phyloP scores from a whole-genome alignment of 2,329 filamentous ascomycete species.

The Fusarium citri region DNA sequence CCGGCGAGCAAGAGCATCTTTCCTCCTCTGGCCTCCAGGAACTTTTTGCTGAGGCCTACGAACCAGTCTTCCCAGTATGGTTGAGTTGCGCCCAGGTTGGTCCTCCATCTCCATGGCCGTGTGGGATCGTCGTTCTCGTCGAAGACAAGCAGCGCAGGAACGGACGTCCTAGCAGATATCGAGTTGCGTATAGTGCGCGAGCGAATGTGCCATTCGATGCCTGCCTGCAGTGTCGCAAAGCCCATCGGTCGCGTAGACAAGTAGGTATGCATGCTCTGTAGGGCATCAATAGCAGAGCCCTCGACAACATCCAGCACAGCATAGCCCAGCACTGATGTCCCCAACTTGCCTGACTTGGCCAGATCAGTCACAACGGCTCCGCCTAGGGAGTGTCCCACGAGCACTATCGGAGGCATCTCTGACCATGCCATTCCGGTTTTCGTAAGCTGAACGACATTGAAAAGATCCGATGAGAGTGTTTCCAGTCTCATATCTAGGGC shows the following conservation, averaged over 20 bases:
- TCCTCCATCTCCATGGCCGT: conserved; percentile 83
- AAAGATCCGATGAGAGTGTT: conserved; percentile 78
- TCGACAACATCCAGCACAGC: conserved; percentile 96
- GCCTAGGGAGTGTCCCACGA: conserved; percentile 93
- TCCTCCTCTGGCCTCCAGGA: conserved; percentile 81
- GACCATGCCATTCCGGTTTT: conserved; percentile 78
- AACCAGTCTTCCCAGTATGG: conserved; percentile 98
- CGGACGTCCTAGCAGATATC: conserved; percentile 85
- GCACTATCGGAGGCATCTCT: conserved; percentile 77
- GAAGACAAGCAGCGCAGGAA: conserved; percentile 78
- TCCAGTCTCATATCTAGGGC: conserved; percentile 75
- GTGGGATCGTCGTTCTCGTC: conserved; percentile 53
- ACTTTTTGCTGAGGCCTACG: conserved; percentile 86
- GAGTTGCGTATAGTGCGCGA: conserved; percentile 87
- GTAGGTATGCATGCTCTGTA: conserved; percentile 94
- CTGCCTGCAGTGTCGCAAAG: conserved; percentile 81
- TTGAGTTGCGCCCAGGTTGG: conserved; percentile 84
- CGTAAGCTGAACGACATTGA: conserved; percentile 75
- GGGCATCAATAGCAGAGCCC: conserved; percentile 92
- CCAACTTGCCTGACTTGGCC: conserved; percentile 75
- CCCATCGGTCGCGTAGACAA: conserved; percentile 81
- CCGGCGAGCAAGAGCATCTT: conserved; percentile 89
- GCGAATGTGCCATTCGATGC: conserved; percentile 93
- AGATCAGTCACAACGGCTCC: conserved; percentile 91
- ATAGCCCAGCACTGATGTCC: conserved; percentile 80